phyloP scores from a whole-genome alignment of 768 basidiomycete genomes.

The Cyathus striatus region DNA sequence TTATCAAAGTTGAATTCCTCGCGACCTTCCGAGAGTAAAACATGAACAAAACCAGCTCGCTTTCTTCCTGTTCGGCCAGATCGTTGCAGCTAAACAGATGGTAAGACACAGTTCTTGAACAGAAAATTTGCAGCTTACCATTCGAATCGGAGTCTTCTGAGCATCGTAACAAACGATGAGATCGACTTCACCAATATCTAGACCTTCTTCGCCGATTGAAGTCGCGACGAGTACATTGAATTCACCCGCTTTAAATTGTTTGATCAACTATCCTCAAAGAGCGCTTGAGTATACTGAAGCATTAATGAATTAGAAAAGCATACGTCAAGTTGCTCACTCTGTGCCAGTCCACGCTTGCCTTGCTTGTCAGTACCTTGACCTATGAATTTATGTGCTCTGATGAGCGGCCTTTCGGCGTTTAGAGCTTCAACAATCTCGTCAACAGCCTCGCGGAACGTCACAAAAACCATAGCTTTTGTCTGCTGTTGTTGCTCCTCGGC shows the following conservation, averaged over 20 bases:
- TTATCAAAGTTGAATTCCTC: slow-evolving; percentile 90
- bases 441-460: slow-evolving; percentile 84
- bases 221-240: slow-evolving; percentile 94
- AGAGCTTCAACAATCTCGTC: slow-evolving; percentile 85
- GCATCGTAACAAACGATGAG: slow-evolving; percentile 95
- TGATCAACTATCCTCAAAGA: slow-evolving; percentile 57
- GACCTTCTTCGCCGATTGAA: slow-evolving; percentile 95
- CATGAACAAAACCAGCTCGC: slow-evolving; percentile 83
- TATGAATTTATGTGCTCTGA: slow-evolving; percentile 82
- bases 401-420: slow-evolving; percentile 68
- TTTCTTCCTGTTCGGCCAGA: slow-evolving; percentile 94
- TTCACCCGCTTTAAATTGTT: slow-evolving; percentile 80
- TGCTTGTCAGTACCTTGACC: slow-evolving; percentile 85
- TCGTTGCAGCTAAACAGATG: slow-evolving; percentile 73
- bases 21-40: slow-evolving; percentile 83
- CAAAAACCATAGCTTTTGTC: slow-evolving; percentile 93
- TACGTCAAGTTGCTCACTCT: slow-evolving; percentile 90
- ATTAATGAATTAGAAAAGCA: slow-evolving; percentile 9
- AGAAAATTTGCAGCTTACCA: slow-evolving; percentile 49
- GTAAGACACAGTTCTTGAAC: slow-evolving; percentile 1
- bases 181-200: slow-evolving; percentile 98
- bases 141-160: slow-evolving; percentile 92
- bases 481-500: slow-evolving; percentile 22
- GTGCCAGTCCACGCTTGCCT: slow-evolving; percentile 83
- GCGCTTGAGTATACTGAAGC: slow-evolving; percentile 5